Percentiles rank a stretch among this genome's conserved stretches.
phyloP scores from a whole-genome alignment of 495 filamentous ascomycete species.

The Massariosphaeria phaeospora region DNA sequence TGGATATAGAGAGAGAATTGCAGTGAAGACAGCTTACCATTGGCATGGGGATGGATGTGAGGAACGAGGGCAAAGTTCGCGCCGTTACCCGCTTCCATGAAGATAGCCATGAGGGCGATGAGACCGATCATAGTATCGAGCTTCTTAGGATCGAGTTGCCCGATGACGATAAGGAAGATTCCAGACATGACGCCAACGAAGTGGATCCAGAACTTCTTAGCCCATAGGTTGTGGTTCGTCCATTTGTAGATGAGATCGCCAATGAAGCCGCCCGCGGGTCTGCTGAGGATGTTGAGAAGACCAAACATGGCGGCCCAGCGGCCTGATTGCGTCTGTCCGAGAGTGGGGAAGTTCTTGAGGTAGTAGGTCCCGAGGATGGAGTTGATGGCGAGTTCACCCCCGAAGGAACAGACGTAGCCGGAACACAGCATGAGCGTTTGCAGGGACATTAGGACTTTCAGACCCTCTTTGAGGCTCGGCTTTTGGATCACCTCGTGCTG shows the following conservation, averaged over 20 bases:
- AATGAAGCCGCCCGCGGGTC: slow-evolving; percentile 69
- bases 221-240: slow-evolving; percentile 57
- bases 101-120: slow-evolving; percentile 67
- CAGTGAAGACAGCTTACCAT: slow-evolving; percentile 47
- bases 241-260: slow-evolving; percentile 65
- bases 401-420: slow-evolving; percentile 83
- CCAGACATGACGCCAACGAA: slow-evolving; percentile 61
- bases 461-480: slow-evolving; percentile 58
- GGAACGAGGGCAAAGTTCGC: slow-evolving; percentile 81
- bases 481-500: slow-evolving; percentile 61
- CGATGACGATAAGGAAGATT: slow-evolving; percentile 65
- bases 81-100: slow-evolving; percentile 79
- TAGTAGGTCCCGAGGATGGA: slow-evolving; percentile 77
- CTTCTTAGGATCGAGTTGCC: slow-evolving; percentile 55
- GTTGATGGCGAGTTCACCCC: slow-evolving; percentile 81
- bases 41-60: slow-evolving; percentile 73
- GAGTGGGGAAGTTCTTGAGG: slow-evolving; percentile 63
- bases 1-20: neutral
- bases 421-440: slow-evolving; percentile 63
- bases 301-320: slow-evolving; percentile 89
- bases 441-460: slow-evolving; percentile 56
- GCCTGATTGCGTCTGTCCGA: slow-evolving; percentile 67
- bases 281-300: slow-evolving; percentile 71
- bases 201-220: slow-evolving; percentile 70
- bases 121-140: slow-evolving; percentile 71